phyloP scores from a whole-genome alignment of 352 stramenopile species.

The Globisporangium sylvaticum region DNA sequence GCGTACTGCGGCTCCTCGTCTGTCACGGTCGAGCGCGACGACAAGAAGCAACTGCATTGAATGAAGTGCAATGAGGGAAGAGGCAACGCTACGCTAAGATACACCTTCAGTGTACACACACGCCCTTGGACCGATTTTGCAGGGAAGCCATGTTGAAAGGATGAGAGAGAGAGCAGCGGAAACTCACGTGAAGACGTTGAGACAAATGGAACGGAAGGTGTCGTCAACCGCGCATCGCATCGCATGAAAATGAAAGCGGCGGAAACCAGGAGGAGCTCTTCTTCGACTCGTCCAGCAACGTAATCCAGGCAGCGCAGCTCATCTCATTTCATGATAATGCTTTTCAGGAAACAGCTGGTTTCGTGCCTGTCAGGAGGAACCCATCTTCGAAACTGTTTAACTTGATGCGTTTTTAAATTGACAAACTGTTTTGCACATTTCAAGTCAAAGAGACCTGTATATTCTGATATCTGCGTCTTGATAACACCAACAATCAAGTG shows the following conservation, averaged over 20 bases:
- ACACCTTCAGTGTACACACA: not conserved
- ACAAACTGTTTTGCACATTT: not conserved
- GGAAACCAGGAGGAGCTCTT: not conserved
- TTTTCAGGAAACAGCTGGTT: not conserved
- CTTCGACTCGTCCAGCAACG: constrained; percentile 3
- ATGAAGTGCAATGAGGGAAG: not conserved
- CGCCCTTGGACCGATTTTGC: not conserved
- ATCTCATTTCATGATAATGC: not conserved
- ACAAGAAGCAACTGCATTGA: constrained; percentile 30
- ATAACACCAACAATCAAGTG: constrained; percentile 8
- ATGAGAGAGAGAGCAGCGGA: not conserved
- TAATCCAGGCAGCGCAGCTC: constrained; percentile 1
- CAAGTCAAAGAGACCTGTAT: not conserved
- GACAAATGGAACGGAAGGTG: not conserved
- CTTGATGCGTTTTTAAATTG: not conserved
- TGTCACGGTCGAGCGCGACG: constrained; percentile 41
- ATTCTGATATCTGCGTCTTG: not conserved
- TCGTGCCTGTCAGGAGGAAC: not conserved
- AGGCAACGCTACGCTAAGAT: not conserved
- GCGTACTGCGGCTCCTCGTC: constrained; percentile 65
- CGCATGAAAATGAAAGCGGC: too few species aligned
- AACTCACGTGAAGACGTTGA: not conserved
- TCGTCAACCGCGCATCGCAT: too few species aligned
- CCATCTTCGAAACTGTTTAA: not conserved
- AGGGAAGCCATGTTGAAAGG: not conserved